A percentile compares a stretch with the other conserved stretches of the same genome.
Conservation (phyloP, 1,139 yeast genomes). For the Nakaseomyces kungkrabaensis region DNA sequence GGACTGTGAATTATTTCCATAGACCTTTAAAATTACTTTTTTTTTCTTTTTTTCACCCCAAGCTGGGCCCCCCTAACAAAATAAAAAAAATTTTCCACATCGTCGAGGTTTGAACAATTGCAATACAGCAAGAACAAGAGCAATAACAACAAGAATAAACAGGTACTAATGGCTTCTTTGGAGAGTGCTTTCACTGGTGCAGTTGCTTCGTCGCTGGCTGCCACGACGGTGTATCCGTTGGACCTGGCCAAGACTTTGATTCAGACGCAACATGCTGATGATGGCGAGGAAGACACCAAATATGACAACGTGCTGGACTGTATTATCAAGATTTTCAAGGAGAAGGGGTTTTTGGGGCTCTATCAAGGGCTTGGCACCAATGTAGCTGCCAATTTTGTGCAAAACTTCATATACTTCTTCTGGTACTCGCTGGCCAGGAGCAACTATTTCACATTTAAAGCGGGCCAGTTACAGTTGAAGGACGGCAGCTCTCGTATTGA, state of each 20-base stretch:
- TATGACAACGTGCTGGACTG: constrained; percentile 60
- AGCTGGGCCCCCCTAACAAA: too few species aligned
- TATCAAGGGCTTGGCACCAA: constrained; percentile 69
- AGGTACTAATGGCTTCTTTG: constrained; percentile 34
- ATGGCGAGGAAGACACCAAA: constrained; percentile 20
- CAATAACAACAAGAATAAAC: too few species aligned
- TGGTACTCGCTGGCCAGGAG: constrained; percentile 74
- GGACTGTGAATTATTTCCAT: too few species aligned
- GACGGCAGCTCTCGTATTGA: constrained; percentile 1
- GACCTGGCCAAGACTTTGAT: constrained; percentile 65
- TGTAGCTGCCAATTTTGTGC: constrained; percentile 64
- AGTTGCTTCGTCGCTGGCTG: constrained; percentile 73
- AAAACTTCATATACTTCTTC: constrained; percentile 75
- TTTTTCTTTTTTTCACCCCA: not conserved
- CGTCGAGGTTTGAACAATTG: too few species aligned
- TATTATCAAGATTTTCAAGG: constrained; percentile 44
- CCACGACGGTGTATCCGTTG: constrained; percentile 66
- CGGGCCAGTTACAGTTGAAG: constrained; percentile 16
- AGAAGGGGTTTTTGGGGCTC: constrained; percentile 63
- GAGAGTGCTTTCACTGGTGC: constrained; percentile 84
- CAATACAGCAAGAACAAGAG: too few species aligned
- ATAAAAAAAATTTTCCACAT: too few species aligned
- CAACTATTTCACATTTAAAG: constrained; percentile 40
- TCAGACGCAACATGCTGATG: constrained; percentile 44
- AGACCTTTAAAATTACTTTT: too few species aligned